Conservation (phyloP, 441 rosid genomes). For the Rhodomyrtus psidioides region DNA sequence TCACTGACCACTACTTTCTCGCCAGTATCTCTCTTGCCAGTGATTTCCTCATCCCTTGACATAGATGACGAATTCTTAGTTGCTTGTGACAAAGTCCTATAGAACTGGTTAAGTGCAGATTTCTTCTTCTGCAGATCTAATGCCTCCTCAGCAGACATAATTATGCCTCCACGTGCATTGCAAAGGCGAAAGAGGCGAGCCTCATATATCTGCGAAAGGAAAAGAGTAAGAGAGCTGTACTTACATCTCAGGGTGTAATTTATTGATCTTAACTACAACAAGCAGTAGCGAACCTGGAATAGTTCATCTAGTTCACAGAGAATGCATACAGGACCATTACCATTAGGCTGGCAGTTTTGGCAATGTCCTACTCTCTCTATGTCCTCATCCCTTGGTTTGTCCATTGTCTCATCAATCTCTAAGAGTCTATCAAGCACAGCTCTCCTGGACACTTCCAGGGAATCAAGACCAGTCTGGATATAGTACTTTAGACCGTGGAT, state of each 20-base stretch:
- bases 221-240: not conserved
- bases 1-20: conserved; percentile 67
- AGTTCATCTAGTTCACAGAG: conserved; percentile 83
- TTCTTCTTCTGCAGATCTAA: conserved; percentile 67
- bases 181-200: conserved; percentile 86
- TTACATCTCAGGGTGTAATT: not conserved
- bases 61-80: conserved; percentile 30
- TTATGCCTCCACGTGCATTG: conserved; percentile 59
- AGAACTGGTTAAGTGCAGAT: conserved; percentile 79
- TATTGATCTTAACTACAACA: not conserved
- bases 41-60: conserved; percentile 29
- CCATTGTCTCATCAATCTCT: conserved; percentile 81
- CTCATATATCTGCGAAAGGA: conserved; percentile 60
- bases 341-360: conserved; percentile 54
- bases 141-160: conserved; percentile 82
- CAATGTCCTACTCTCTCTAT: conserved; percentile 70
- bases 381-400: conserved; percentile 73
- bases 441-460: conserved; percentile 61
- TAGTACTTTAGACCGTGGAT: conserved; percentile 70
- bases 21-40: conserved; percentile 56
- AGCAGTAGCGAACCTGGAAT: conserved; percentile 52
- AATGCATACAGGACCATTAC: conserved; percentile 78
- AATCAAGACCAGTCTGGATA: conserved; percentile 77
- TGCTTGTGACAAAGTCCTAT: conserved; percentile 52
- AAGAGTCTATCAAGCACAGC: conserved; percentile 49